phyloP scores from a whole-genome alignment of 495 filamentous ascomycete species.

The Aspergillus sclerotioniger region DNA sequence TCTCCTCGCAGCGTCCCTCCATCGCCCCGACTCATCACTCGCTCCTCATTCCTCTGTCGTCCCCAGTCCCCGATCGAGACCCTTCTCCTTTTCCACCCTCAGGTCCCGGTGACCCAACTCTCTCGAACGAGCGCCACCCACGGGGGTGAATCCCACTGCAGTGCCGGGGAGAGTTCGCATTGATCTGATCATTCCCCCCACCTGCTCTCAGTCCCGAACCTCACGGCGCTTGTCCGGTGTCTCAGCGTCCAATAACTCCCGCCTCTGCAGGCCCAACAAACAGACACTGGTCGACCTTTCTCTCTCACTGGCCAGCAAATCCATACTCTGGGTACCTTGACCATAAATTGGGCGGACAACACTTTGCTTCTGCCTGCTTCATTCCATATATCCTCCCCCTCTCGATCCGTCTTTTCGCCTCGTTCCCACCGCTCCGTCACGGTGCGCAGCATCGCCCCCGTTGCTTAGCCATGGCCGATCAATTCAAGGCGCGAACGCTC shows the following conservation, averaged over 20 bases:
- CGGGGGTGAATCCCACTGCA: too few relatives aligned
- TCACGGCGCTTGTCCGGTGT: slow-evolving; percentile 21
- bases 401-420: slow-evolving; percentile 5
- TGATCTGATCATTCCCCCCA: slow-evolving; percentile 5
- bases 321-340: not conserved
- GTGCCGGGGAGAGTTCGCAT: too few relatives aligned
- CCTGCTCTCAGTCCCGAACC: slow-evolving; percentile 15
- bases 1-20: not conserved
- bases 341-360: slow-evolving; percentile 1
- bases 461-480: slow-evolving; percentile 66
- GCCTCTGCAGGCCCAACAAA: slow-evolving; percentile 3
- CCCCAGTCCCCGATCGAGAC: not conserved
- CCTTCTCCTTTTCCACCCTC: not conserved
- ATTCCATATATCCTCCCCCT: not conserved
- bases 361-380: not conserved
- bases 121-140: not conserved
- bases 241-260: slow-evolving; percentile 16
- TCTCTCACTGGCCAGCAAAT: slow-evolving; percentile 14
- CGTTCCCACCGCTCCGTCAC: slow-evolving; percentile 6
- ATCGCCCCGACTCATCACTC: not conserved
- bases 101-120: not conserved
- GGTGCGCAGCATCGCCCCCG: slow-evolving; percentile 8
- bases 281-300: slow-evolving; percentile 15
- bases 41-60: not conserved
- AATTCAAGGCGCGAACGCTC: slow-evolving; percentile 84